Conservation (phyloP, 768 basidiomycete species). For the Lentinula raphanica region DNA sequence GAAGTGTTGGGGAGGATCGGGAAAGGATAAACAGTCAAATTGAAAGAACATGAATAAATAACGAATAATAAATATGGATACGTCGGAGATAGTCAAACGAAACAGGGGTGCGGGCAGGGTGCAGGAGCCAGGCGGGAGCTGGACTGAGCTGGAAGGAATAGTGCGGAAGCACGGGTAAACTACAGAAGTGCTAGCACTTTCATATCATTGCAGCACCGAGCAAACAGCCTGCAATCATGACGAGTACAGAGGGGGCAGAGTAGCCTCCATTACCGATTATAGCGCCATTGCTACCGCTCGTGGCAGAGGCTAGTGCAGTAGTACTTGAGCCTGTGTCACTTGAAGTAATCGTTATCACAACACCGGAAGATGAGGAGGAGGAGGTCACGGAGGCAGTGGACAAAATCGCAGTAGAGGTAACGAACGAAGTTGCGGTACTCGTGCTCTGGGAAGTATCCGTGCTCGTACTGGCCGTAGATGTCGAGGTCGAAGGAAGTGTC, state of each 20-base stretch:
- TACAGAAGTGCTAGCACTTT: neutral
- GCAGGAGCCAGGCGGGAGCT: too few species aligned
- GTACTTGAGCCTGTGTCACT: neutral
- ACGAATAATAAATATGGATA: too few species aligned
- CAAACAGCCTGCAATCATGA: neutral
- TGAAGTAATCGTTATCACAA: neutral
- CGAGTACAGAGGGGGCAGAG: neutral
- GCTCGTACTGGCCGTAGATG: neutral
- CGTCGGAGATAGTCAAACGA: too few species aligned
- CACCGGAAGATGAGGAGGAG: neutral
- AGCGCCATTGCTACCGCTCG: neutral
- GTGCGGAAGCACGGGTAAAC: too few species aligned
- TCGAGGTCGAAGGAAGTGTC: neutral
- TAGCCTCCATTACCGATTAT: neutral
- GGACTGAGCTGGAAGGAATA: too few species aligned
- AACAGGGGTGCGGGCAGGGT: too few species aligned
- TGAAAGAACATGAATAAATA: too few species aligned
- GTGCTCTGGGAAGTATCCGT: neutral
- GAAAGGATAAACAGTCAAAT: too few species aligned
- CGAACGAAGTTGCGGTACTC: neutral
- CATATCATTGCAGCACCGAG: neutral
- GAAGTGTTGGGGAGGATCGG: too few species aligned
- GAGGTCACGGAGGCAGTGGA: too few species aligned
- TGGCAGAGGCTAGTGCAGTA: neutral
- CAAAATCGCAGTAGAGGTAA: neutral